phyloP scores from a whole-genome alignment of 2,329 filamentous ascomycete genomes.

The Calonectria leucothoes region DNA sequence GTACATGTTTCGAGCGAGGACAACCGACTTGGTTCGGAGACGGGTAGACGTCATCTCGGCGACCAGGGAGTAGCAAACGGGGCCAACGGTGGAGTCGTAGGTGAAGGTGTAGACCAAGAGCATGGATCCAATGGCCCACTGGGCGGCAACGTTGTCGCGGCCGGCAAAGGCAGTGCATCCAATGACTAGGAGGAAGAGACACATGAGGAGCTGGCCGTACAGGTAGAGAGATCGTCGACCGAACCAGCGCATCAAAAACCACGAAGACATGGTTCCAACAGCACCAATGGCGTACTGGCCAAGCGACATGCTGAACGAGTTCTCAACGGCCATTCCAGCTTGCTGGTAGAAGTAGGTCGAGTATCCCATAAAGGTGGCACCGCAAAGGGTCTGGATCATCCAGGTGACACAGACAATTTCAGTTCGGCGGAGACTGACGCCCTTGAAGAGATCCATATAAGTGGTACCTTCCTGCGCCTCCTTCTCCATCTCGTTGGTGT shows the following conservation, averaged over 20 bases:
- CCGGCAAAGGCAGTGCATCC: conserved; percentile 66
- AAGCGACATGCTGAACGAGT: conserved; percentile 54
- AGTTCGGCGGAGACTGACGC: conserved; percentile 57
- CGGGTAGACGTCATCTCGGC: conserved; percentile 61
- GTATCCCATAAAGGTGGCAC: conserved; percentile 64
- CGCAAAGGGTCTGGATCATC: conserved; percentile 55
- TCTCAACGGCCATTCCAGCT: conserved; percentile 52
- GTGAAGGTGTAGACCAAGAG: conserved; percentile 57
- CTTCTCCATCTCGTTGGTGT: conserved; percentile 63
- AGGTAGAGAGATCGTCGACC: conserved; percentile 60
- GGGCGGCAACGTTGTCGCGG: conserved; percentile 57
- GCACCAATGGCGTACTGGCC: conserved; percentile 57
- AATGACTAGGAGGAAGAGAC: conserved; percentile 53
- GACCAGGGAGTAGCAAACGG: conserved; percentile 87
- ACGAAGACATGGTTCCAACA: conserved; percentile 58
- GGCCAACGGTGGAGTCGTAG: conserved; percentile 53
- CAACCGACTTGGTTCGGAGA: conserved; percentile 59
- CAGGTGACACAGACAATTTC: conserved; percentile 59
- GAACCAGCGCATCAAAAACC: conserved; percentile 56
- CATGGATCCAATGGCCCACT: conserved; percentile 61
- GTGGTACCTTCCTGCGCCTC: conserved; percentile 51
- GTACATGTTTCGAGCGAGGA: conserved; percentile 59
- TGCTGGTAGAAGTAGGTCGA: conserved; percentile 64
- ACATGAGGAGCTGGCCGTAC: conserved; percentile 61
- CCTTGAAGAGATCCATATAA: conserved; percentile 61